phyloP scores from a whole-genome alignment of 176 grass and related monocot genomes.

The Cenchrus purpureus region DNA sequence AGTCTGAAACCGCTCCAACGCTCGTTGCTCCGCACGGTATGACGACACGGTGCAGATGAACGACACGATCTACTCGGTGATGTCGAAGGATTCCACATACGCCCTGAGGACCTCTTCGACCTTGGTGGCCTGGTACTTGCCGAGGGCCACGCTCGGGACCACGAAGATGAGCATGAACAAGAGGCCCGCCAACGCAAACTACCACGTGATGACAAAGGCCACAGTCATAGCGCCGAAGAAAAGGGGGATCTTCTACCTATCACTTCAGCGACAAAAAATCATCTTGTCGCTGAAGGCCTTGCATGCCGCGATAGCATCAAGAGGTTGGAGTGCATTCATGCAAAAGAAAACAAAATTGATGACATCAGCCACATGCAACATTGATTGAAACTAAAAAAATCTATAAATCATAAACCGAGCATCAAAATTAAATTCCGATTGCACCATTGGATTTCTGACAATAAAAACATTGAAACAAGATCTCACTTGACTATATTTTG shows the following conservation, averaged over 20 bases:
- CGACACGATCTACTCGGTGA: constrained; percentile 62
- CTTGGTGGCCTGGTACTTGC: constrained; percentile 39
- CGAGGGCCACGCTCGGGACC: constrained; percentile 47
- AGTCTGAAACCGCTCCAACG: constrained; percentile 43
- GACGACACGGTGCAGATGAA: constrained; percentile 57
- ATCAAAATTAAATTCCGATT: no score
- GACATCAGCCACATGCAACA: no score
- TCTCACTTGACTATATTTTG: no score
- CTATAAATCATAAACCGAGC: no score
- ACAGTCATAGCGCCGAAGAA: constrained; percentile 45
- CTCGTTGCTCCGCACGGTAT: constrained; percentile 44
- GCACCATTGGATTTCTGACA: no score
- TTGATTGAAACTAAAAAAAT: no score
- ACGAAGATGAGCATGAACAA: constrained; percentile 60
- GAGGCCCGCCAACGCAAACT: constrained; percentile 53
- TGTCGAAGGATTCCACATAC: constrained; percentile 46
- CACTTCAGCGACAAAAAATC: no score
- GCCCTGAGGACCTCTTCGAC: constrained; percentile 32
- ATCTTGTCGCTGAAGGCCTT: no score
- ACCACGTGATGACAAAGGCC: constrained; percentile 59
- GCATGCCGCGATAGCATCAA: no score
- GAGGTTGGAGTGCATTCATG: no score
- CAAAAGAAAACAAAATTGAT: no score
- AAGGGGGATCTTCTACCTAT: neutral
- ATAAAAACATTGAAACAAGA: no score